Evolutionary conservation across 2,329 filamentous ascomycete genomes (phyloP).

Genomic region (Diplodia intermedia): DNA sequence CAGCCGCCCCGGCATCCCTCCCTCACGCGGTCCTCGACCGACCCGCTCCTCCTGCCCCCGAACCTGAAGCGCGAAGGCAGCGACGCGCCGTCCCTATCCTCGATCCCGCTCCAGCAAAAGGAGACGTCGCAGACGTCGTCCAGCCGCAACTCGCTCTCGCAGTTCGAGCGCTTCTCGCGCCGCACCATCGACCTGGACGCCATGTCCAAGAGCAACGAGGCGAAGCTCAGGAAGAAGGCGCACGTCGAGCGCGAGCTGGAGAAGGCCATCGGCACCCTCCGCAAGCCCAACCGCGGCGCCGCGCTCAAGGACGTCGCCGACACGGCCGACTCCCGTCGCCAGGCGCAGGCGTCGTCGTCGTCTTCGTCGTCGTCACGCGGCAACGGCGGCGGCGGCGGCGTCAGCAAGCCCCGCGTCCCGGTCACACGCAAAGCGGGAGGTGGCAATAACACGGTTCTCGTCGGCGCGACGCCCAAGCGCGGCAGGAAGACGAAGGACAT

Average conservation of each 20-base stretch:
- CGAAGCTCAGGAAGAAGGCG: conserved; percentile 70
- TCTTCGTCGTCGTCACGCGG: background rate
- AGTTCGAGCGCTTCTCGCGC: conserved; percentile 56
- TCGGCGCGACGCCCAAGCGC: conserved; percentile 53
- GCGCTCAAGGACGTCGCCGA: conserved; percentile 72
- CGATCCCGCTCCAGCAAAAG: conserved; percentile 58
- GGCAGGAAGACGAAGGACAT: conserved; percentile 44
- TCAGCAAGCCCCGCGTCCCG: background rate
- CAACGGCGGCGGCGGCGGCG: too few relatives aligned
- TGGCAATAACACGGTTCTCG: conserved; percentile 42
- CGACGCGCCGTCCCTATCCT: conserved; percentile 61
- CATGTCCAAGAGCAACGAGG: conserved; percentile 60
- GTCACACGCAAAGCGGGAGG: conserved; percentile 31
- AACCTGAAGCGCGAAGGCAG: conserved; percentile 73
- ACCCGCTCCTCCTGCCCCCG: conserved; percentile 61
- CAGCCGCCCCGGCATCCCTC: conserved; percentile 58
- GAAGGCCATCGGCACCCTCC: conserved; percentile 74
- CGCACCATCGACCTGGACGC: conserved; percentile 63
- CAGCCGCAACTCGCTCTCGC: conserved; percentile 48
- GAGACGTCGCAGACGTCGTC: conserved; percentile 45
- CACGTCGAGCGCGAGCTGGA: conserved; percentile 72
- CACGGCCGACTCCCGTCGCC: conserved; percentile 60
- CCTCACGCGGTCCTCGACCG: conserved; percentile 72
- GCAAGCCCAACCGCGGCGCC: conserved; percentile 76
- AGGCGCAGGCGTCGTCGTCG: background rate